phyloP scores from a whole-genome alignment of 2,329 filamentous ascomycete species.

The Colletotrichum sp. region DNA sequence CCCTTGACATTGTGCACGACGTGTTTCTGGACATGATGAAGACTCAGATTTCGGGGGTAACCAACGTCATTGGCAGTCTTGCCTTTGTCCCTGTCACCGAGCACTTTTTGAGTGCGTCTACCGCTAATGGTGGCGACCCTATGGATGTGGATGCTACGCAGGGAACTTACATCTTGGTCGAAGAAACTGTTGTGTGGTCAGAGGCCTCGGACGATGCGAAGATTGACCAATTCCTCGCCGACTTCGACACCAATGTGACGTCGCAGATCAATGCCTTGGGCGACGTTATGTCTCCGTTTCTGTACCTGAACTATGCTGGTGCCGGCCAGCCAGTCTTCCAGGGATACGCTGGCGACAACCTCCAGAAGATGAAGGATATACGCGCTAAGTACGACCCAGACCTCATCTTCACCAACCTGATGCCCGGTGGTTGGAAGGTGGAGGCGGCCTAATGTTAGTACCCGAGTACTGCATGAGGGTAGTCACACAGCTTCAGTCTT shows the following conservation, averaged over 20 bases:
- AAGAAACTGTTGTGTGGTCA: not conserved
- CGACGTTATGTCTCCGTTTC: not conserved
- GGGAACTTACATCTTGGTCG: not conserved
- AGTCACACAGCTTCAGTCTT: not conserved
- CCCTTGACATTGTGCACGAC: not conserved
- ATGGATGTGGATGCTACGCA: not conserved
- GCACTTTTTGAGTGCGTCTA: not conserved
- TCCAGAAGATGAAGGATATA: not conserved
- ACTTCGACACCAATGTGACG: not conserved
- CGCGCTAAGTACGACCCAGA: not conserved
- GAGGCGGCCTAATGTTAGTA: not conserved
- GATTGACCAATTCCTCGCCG: fast-evolving
- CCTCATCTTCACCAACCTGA: not conserved
- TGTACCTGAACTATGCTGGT: not conserved
- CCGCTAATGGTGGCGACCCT: not conserved
- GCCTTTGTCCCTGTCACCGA: not conserved
- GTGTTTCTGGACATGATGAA: not conserved
- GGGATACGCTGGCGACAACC: not conserved
- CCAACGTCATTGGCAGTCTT: not conserved
- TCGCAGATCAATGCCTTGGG: not conserved
- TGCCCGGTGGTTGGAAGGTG: not conserved
- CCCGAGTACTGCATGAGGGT: not conserved
- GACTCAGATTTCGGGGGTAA: not conserved
- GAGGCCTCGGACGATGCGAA: not conserved
- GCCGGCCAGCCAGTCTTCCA: not conserved